These are phyloP conservation scores for Starmerella potacharoeniae DNA, from an alignment of 805 yeast genomes.

Conservation along the genomic window DNA sequence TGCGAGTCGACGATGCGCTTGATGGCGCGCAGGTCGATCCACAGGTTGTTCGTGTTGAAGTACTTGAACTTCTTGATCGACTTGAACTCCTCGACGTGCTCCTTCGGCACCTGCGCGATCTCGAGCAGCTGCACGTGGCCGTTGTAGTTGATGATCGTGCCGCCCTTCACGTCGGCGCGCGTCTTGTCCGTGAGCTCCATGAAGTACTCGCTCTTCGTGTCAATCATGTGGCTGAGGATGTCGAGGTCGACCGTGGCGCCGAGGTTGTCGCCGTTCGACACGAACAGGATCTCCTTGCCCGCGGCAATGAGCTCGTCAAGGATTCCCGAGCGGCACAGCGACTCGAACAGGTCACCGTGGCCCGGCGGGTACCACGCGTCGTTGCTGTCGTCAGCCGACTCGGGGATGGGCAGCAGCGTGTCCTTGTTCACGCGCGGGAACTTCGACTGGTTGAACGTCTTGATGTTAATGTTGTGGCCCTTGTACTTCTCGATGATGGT, in stretches of 20 bases:
- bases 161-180: constrained; percentile 98
- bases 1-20: constrained; percentile 80
- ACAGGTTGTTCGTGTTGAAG: constrained; percentile 94
- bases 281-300: constrained; percentile 91
- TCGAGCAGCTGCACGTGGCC: constrained; percentile 90
- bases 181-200: constrained; percentile 99
- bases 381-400: constrained; percentile 54
- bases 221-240: constrained; percentile 85
- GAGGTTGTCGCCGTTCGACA: constrained; percentile 94
- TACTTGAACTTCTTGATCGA: constrained; percentile 95
- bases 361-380: constrained; percentile 99
- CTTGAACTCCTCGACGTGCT: constrained; percentile 95
- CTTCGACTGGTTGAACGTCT: constrained; percentile 95
- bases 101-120: constrained; percentile 97
- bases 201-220: constrained; percentile 81
- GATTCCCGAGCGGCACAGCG: constrained; percentile 80
- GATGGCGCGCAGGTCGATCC: constrained; percentile 92
- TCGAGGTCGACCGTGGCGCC: constrained; percentile 95
- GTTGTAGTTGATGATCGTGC: constrained; percentile 91
- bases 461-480: constrained; percentile 89
- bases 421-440: constrained; percentile 94
- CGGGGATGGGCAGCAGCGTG: constrained; percentile 91
- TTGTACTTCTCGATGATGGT: constrained; percentile 91
- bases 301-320: constrained; percentile 77
- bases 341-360: constrained; percentile 94